These are phyloP conservation scores for Aureobasidium sp. DNA, from an alignment of 2,329 filamentous ascomycete genomes.

Conservation along the genomic window DNA sequence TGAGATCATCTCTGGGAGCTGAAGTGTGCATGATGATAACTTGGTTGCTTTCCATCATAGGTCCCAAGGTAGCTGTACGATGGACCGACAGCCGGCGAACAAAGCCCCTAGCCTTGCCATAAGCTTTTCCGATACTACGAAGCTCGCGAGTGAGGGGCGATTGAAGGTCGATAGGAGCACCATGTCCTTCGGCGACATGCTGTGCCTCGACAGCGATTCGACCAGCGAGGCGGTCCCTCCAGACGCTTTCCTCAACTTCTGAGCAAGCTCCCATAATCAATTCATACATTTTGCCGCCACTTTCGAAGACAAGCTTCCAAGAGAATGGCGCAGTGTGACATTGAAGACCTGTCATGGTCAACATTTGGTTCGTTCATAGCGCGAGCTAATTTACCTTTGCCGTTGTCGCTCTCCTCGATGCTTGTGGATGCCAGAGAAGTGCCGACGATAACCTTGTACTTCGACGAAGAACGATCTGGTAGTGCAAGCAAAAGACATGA, in stretches of 20 bases:
- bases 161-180: slow-evolving; percentile 46
- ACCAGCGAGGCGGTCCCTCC: slow-evolving; percentile 62
- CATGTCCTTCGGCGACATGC: slow-evolving; percentile 44
- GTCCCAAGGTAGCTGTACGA: slow-evolving; percentile 65
- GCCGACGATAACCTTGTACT: slow-evolving; percentile 68
- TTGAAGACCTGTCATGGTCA: slow-evolving; percentile 60
- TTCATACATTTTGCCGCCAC: slow-evolving; percentile 70
- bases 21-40: slow-evolving; percentile 84
- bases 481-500: slow-evolving; percentile 71
- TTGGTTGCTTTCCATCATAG: slow-evolving; percentile 61
- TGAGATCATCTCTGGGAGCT: slow-evolving; percentile 49
- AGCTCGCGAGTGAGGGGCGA: slow-evolving; percentile 63
- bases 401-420: slow-evolving; percentile 68
- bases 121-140: slow-evolving; percentile 66
- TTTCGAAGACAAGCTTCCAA: slow-evolving; percentile 86
- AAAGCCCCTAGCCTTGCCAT: slow-evolving; percentile 61
- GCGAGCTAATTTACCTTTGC: slow-evolving; percentile 47
- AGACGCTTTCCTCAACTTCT: slow-evolving; percentile 68
- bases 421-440: slow-evolving; percentile 60
- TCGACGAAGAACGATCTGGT: slow-evolving; percentile 54
- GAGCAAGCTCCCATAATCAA: slow-evolving; percentile 83
- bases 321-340: slow-evolving; percentile 81
- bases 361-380: background rate
- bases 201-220: slow-evolving; percentile 45
- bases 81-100: slow-evolving; percentile 71